These are phyloP conservation scores for Globisporangium cederbergense DNA, from an alignment of 352 stramenopile genomes.

Conservation along the genomic window DNA sequence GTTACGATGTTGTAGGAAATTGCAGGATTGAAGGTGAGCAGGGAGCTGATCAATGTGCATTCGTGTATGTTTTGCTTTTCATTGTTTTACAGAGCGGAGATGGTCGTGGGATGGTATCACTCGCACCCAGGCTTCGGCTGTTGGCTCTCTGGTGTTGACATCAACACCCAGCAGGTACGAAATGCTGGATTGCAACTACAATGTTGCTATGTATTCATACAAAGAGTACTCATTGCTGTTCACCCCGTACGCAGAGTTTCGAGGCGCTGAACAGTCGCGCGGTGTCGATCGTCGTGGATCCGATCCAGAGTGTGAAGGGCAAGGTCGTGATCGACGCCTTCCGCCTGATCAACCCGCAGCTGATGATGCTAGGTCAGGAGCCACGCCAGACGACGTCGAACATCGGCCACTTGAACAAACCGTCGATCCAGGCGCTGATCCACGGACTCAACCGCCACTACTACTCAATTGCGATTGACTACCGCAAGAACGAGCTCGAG, in stretches of 20 bases:
- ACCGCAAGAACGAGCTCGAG: conserved; percentile 99
- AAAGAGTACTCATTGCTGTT: too few species aligned
- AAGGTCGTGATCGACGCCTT: conserved; percentile 99
- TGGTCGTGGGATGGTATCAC: conserved; percentile 99
- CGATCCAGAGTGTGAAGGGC: conserved; percentile 98
- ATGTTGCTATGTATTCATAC: too few species aligned
- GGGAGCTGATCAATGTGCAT: neutral
- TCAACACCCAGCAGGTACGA: conserved; percentile 96
- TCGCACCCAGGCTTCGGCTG: conserved; percentile 99
- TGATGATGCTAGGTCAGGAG: conserved; percentile 98
- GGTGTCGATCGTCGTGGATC: conserved; percentile 99
- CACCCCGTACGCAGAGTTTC: conserved; percentile 78
- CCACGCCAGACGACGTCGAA: conserved; percentile 98
- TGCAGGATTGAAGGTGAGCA: neutral
- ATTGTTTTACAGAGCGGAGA: conserved; percentile 60
- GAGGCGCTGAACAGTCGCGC: conserved; percentile 97
- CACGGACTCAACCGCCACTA: conserved; percentile 99
- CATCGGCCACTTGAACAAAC: conserved; percentile 99
- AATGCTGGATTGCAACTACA: neutral
- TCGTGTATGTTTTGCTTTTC: conserved; percentile 1
- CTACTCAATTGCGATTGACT: conserved; percentile 97
- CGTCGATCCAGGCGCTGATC: conserved; percentile 97
- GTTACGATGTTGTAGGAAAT: neutral
- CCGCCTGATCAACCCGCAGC: conserved; percentile 97
- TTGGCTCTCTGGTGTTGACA: conserved; percentile 99